Percentiles rank a stretch among this genome's conserved stretches.
Evolutionary conservation across 331 rosid species (phyloP).

Genomic region (Pyracantha coccinea): DNA sequence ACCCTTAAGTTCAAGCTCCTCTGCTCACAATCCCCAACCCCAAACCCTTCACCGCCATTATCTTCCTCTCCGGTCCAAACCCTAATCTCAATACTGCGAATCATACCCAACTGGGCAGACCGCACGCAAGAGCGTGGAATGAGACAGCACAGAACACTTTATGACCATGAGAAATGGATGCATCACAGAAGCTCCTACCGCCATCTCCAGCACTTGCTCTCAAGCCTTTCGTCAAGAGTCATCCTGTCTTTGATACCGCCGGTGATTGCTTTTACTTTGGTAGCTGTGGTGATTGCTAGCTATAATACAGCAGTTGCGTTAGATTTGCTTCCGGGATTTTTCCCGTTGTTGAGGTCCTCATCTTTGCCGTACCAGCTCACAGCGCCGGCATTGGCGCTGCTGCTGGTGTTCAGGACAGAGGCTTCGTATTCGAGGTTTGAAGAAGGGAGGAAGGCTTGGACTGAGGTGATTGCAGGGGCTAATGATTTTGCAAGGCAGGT

Average conservation of each 20-base stretch:
- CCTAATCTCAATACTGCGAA: slow-evolving; percentile 29
- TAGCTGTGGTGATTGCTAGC: slow-evolving; percentile 49
- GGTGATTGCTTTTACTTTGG: slow-evolving; percentile 52
- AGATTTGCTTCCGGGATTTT: slow-evolving; percentile 46
- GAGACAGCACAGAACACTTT: slow-evolving; percentile 43
- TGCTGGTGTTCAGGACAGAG: slow-evolving; percentile 80
- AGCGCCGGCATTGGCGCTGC: slow-evolving; percentile 79
- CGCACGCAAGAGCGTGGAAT: slow-evolving; percentile 60
- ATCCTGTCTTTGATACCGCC: slow-evolving; percentile 70
- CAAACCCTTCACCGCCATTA: neutral
- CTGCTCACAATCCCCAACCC: slow-evolving; percentile 15
- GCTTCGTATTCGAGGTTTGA: slow-evolving; percentile 76
- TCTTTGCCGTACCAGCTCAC: slow-evolving; percentile 81
- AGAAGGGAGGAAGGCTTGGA: slow-evolving; percentile 91
- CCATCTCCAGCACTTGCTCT: slow-evolving; percentile 61
- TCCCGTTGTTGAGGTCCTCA: slow-evolving; percentile 53
- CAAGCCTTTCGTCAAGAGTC: slow-evolving; percentile 76
- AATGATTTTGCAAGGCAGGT: slow-evolving; percentile 62
- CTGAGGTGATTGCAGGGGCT: slow-evolving; percentile 50
- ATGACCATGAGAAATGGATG: slow-evolving; percentile 58
- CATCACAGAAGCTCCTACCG: slow-evolving; percentile 80
- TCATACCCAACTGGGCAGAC: slow-evolving; percentile 87
- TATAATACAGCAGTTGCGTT: slow-evolving; percentile 53
- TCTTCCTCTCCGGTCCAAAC: slow-evolving; percentile 14
- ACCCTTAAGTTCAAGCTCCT: slow-evolving; percentile 15